Conservation (phyloP, 768 basidiomycete genomes). For the Panaeolus cyanescens region DNA sequence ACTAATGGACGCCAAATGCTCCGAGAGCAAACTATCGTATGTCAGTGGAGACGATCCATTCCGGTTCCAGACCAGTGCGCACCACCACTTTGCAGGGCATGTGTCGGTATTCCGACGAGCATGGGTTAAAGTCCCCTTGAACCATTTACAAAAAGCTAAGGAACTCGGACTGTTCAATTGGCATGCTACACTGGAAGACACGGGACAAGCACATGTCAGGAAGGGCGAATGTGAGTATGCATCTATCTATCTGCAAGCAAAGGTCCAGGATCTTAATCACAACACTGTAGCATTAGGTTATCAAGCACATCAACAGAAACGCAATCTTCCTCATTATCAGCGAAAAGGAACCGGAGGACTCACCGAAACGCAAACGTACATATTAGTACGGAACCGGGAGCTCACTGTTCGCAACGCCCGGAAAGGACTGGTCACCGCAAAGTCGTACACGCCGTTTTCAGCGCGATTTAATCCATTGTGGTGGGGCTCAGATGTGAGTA, state of each 20-base stretch:
- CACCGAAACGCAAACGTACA: neutral
- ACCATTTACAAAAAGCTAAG: conserved; percentile 1
- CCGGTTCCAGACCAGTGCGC: conserved; percentile 2
- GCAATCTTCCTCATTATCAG: neutral
- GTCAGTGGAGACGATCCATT: neutral
- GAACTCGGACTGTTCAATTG: neutral
- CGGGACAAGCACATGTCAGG: neutral
- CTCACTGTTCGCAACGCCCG: too few species aligned
- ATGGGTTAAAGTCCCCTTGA: conserved; percentile 1
- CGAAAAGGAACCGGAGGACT: neutral
- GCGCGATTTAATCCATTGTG: conserved; percentile 1
- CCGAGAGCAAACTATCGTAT: conserved; percentile 1
- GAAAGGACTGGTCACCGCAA: too few species aligned
- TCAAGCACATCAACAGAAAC: neutral
- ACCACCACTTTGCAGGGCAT: conserved; percentile 3
- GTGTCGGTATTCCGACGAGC: conserved; percentile 4
- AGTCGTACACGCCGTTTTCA: neutral
- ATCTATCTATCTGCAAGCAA: too few species aligned
- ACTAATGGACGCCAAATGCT: conserved; percentile 1
- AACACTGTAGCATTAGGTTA: neutral
- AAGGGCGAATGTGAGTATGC: neutral
- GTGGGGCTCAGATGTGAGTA: too few species aligned
- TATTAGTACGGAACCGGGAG: too few species aligned
- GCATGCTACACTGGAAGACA: neutral
- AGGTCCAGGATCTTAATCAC: neutral